Conservation (phyloP, 2,329 filamentous ascomycete genomes). For the Talaromyces sp. region DNA sequence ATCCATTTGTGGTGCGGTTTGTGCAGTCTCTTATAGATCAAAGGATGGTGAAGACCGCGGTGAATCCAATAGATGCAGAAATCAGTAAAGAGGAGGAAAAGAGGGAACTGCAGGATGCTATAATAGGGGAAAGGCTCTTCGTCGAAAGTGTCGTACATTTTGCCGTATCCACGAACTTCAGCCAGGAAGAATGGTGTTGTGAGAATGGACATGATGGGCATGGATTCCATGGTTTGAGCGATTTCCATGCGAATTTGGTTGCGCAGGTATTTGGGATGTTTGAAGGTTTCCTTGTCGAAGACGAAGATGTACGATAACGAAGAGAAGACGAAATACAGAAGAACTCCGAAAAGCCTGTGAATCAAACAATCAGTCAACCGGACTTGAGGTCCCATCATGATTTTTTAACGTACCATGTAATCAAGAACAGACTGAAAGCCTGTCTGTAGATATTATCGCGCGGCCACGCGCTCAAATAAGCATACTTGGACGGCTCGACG, state of each 20-base stretch:
- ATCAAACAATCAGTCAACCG: constrained; percentile 1
- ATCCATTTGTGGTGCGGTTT: constrained; percentile 99
- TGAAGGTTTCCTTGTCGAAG: constrained; percentile 83
- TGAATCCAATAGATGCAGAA: constrained; percentile 90
- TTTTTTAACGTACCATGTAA: constrained; percentile 65
- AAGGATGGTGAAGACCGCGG: constrained; percentile 73
- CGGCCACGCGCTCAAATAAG: constrained; percentile 71
- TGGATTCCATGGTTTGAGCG: constrained; percentile 65
- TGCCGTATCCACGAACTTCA: constrained; percentile 78
- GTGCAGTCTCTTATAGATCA: constrained; percentile 81
- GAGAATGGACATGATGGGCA: constrained; percentile 77
- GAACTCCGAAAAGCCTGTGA: constrained; percentile 72
- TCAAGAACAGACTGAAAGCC: constrained; percentile 67
- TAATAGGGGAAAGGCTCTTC: constrained; percentile 75
- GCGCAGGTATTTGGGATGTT: constrained; percentile 91
- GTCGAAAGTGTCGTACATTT: constrained; percentile 74
- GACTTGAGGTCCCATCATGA: not conserved
- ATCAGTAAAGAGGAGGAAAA: constrained; percentile 86
- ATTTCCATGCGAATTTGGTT: constrained; percentile 89
- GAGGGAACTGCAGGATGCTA: constrained; percentile 74
- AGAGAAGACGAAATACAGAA: constrained; percentile 81
- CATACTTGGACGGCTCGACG: constrained; percentile 66
- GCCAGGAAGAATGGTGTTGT: constrained; percentile 75
- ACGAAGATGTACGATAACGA: constrained; percentile 79
- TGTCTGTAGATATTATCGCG: constrained; percentile 76